Evolutionary conservation across 2,329 filamentous ascomycete species (phyloP).

Genomic region (Hymenotorrendiella dingleyae): DNA sequence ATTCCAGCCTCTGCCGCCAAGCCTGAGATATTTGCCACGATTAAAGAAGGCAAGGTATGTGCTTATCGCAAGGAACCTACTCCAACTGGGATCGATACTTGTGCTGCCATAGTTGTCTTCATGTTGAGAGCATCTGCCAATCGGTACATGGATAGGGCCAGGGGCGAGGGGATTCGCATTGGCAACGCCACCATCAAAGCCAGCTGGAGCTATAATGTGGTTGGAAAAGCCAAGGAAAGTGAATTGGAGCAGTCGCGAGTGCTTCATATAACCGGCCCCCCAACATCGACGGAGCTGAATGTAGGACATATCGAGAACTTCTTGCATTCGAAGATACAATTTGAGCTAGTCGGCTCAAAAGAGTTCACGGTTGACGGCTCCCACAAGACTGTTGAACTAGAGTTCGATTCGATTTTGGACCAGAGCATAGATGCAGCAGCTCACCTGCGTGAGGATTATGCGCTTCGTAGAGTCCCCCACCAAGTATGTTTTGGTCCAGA

Average conservation of each 20-base stretch:
- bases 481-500: background rate
- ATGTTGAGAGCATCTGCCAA: conserved; percentile 7
- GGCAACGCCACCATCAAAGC: background rate
- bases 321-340: background rate
- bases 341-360: background rate
- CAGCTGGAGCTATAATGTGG: background rate
- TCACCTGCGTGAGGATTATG: too few species aligned
- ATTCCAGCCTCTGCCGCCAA: background rate
- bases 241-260: background rate
- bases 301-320: background rate
- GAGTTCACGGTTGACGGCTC: background rate
- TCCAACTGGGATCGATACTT: background rate
- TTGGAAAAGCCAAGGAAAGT: background rate
- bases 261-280: background rate
- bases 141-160: background rate
- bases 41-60: conserved; percentile 12
- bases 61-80: conserved; percentile 2
- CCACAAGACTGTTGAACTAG: background rate
- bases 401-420: background rate
- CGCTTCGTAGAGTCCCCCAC: too few species aligned
- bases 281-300: background rate
- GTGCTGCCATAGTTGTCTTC: conserved; percentile 12
- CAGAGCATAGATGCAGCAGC: background rate
- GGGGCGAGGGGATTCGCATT: background rate
- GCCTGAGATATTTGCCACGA: background rate